Evolutionary conservation across 306 rosid genomes (phyloP).

Genomic region (Sophora flavescens): DNA sequence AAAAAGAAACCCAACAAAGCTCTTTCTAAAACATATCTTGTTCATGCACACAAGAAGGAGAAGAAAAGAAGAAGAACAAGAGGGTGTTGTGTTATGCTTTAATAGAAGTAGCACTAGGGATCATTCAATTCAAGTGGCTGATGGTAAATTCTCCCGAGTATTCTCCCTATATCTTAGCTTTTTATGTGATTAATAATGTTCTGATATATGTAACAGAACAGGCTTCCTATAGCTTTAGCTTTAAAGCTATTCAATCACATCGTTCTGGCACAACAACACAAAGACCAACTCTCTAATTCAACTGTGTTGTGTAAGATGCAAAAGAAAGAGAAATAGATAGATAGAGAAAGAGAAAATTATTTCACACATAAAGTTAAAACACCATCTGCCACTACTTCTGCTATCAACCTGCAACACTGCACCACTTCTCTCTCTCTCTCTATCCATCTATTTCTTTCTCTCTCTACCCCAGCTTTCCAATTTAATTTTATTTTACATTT

Average conservation of each 20-base stretch:
- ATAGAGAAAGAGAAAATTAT: constrained; percentile 56
- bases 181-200: constrained; percentile 38
- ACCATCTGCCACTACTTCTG: constrained; percentile 74
- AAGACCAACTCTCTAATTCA: constrained; percentile 53
- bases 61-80: background rate
- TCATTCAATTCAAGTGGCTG: constrained; percentile 41
- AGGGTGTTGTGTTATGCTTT: background rate
- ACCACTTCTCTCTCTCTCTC: constrained; percentile 44
- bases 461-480: constrained; percentile 30
- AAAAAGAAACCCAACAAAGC: constrained; percentile 21
- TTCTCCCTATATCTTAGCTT: constrained; percentile 38
- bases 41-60: constrained; percentile 2
- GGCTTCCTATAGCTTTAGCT: constrained; percentile 50
- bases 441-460: background rate
- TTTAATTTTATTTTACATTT: no score
- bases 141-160: constrained; percentile 35
- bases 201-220: constrained; percentile 27
- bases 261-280: constrained; percentile 55
- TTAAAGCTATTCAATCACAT: constrained; percentile 83
- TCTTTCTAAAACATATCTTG: constrained; percentile 27
- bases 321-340: background rate
- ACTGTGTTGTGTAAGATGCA: constrained; percentile 42
- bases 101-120: constrained; percentile 11
- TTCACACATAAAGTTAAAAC: constrained; percentile 82
- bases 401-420: constrained; percentile 78